phyloP scores from a whole-genome alignment of 31 red algal genomes.

The Asparagopsis taxiformis region DNA sequence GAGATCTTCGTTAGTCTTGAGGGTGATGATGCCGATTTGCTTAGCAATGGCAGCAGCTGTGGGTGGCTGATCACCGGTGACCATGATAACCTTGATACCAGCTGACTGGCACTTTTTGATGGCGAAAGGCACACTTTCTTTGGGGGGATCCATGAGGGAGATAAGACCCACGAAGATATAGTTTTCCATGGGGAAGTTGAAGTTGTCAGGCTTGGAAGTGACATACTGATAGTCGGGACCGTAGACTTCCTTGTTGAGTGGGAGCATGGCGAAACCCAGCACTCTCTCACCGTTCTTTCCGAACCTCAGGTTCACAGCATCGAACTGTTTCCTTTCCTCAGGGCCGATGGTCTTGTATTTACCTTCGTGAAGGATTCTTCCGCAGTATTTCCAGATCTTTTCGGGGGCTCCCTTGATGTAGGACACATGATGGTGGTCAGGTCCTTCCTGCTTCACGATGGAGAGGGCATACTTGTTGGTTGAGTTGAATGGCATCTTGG shows the following conservation, averaged over 20 bases:
- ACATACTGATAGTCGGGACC: too few species aligned
- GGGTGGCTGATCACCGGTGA: slow-evolving; percentile 94
- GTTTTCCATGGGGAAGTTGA: slow-evolving; percentile 69
- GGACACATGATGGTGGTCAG: slow-evolving; percentile 15
- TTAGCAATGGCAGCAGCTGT: slow-evolving; percentile 90
- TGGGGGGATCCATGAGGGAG: slow-evolving; percentile 88
- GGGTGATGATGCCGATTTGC: slow-evolving; percentile 71
- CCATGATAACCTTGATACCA: slow-evolving; percentile 93
- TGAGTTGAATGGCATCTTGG: slow-evolving; percentile 83
- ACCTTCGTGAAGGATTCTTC: slow-evolving; percentile 30
- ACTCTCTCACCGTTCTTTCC: slow-evolving; percentile 45
- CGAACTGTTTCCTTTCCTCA: slow-evolving; percentile 64
- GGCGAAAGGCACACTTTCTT: slow-evolving; percentile 72
- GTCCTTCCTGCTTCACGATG: slow-evolving; percentile 60
- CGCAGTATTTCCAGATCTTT: slow-evolving; percentile 28
- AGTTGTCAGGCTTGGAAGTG: slow-evolving; percentile 62
- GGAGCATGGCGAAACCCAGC: slow-evolving; percentile 23
- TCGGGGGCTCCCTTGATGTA: slow-evolving; percentile 83
- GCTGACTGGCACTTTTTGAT: slow-evolving; percentile 62
- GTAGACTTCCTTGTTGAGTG: too few species aligned
- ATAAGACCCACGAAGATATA: slow-evolving; percentile 85
- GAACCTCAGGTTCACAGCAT: slow-evolving; percentile 61
- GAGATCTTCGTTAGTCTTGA: slow-evolving; percentile 61
- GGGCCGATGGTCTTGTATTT: slow-evolving; percentile 49
- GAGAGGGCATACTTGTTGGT: slow-evolving; percentile 87